Evolutionary conservation across 805 yeast genomes (phyloP), one percentile per base, ranked within the genome.

Genomic region (Candida boidinii): DNA sequence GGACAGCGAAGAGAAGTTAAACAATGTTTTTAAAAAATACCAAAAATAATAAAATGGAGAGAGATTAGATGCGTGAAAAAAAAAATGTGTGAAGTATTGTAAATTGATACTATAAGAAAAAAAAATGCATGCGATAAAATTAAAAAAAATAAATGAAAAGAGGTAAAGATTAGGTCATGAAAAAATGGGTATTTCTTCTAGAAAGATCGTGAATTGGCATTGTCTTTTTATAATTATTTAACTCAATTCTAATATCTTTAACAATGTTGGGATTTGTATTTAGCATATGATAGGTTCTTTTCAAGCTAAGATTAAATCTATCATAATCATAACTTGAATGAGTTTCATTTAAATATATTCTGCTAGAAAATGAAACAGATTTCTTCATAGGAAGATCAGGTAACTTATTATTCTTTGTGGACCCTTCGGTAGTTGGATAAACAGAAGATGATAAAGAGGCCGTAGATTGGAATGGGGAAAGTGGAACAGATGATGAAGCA

Each of bases 181-280:
- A 79, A 51, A 70, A 77, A 46, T 82, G 90, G 7, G 90, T 82
- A 49, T 74, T 70, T 20, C 58, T 53, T 35, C 64, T 67, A 24
- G 84, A 75, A 23, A 62, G 57, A 36, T 71, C 77, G 51, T 82
- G 86, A 23, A 82, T 81, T 24, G 61, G 53, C 94, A 82, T 82
- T 35, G 73, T 79, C 39, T 71, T 66, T 49, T 82, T 82, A 56
- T 59, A 80, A 17, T 63, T 58, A 46, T 82, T 82, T 44, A 82
- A 53, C 48, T 82, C 90, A 25, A 60, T 56, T 51, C 83, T 74
- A 42, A 82, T 75, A 32, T 63, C 65, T 40, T 65, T 66, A 36
- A 78, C 66, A 41, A 68, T 58, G 17, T 53, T 52, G 3, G 76
- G 72, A 35, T 72, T 70, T n/a, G 68, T 55, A 5, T 60, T 54